Percentiles rank a stretch among this genome's conserved stretches.
These are phyloP conservation scores for Smittium culicis DNA, from an alignment of 371 early-diverging fungal genomes.

Conservation along the genomic window DNA sequence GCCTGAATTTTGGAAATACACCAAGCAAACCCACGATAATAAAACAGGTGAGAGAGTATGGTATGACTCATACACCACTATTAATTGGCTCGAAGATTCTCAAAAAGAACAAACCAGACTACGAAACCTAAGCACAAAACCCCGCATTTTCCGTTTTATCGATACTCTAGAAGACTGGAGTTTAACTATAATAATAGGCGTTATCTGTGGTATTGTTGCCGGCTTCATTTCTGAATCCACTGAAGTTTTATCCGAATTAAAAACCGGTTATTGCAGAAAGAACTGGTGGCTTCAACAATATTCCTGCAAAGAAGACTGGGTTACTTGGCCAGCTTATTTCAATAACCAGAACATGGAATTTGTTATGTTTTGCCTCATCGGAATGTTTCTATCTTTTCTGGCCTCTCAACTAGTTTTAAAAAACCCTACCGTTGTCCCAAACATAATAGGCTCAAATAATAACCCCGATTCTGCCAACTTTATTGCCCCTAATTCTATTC, in stretches of 20 bases:
- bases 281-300: constrained; percentile 65
- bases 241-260: constrained; percentile 63
- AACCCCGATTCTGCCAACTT: neutral
- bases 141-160: constrained; percentile 26
- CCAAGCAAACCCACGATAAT: constrained; percentile 1
- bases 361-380: constrained; percentile 38
- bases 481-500: neutral
- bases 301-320: constrained; percentile 48
- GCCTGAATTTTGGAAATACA: neutral
- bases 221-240: constrained; percentile 66
- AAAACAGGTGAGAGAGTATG: constrained; percentile 24
- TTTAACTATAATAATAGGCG: constrained; percentile 53
- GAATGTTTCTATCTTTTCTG: constrained; percentile 72
- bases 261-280: constrained; percentile 69
- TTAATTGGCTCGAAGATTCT: constrained; percentile 88
- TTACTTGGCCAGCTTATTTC: constrained; percentile 29
- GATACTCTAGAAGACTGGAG: constrained; percentile 84
- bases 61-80: constrained; percentile 37
- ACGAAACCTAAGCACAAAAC: constrained; percentile 35
- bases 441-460: neutral
- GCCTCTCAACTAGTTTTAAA: constrained; percentile 17
- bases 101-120: constrained; percentile 74
- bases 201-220: constrained; percentile 61
- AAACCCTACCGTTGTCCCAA: constrained; percentile 25
- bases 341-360: neutral